Percentiles rank a stretch among this genome's conserved stretches.
Evolutionary conservation across 2,329 filamentous ascomycete genomes (phyloP).

Genomic region (Corynespora cassiicola): DNA sequence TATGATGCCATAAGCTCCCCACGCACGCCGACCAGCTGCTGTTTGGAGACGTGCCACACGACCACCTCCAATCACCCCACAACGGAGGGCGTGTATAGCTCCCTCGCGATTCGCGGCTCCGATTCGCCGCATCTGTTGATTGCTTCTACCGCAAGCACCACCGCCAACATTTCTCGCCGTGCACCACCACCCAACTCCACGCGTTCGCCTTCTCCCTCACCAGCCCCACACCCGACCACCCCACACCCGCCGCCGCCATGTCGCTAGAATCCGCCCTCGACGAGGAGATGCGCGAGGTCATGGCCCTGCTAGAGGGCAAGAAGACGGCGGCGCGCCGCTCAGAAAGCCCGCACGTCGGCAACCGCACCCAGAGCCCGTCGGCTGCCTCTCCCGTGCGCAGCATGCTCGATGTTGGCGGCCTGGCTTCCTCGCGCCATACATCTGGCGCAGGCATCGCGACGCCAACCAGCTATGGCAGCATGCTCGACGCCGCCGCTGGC

Average conservation of each 20-base stretch:
- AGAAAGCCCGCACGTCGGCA: slow-evolving; percentile 31
- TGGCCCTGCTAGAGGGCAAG: slow-evolving; percentile 69
- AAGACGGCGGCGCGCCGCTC: slow-evolving; percentile 25
- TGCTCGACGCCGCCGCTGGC: slow-evolving; percentile 43
- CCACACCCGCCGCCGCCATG: slow-evolving; percentile 54
- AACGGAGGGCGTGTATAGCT: too few species aligned
- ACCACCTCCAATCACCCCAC: too few species aligned
- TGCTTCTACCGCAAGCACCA: too few species aligned
- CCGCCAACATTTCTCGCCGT: too few species aligned
- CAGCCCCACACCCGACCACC: slow-evolving; percentile 6
- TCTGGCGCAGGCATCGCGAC: slow-evolving; percentile 44
- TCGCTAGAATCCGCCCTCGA: slow-evolving; percentile 79
- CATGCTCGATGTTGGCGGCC: slow-evolving; percentile 55
- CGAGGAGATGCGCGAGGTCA: slow-evolving; percentile 76
- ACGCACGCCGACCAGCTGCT: slow-evolving; percentile 20
- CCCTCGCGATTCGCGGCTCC: neutral
- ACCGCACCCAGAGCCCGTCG: slow-evolving; percentile 62
- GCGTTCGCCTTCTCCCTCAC: neutral
- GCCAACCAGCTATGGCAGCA: slow-evolving; percentile 29
- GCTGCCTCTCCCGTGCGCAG: slow-evolving; percentile 69
- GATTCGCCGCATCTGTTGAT: too few species aligned
- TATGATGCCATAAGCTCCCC: slow-evolving; percentile 27
- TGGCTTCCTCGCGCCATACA: slow-evolving; percentile 24
- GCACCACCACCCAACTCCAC: too few species aligned
- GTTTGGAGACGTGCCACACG: slow-evolving; percentile 21